Percentiles rank a stretch among this genome's conserved stretches.
Conservation (phyloP, 2,329 filamentous ascomycete genomes). For the Helotiales sp. region DNA sequence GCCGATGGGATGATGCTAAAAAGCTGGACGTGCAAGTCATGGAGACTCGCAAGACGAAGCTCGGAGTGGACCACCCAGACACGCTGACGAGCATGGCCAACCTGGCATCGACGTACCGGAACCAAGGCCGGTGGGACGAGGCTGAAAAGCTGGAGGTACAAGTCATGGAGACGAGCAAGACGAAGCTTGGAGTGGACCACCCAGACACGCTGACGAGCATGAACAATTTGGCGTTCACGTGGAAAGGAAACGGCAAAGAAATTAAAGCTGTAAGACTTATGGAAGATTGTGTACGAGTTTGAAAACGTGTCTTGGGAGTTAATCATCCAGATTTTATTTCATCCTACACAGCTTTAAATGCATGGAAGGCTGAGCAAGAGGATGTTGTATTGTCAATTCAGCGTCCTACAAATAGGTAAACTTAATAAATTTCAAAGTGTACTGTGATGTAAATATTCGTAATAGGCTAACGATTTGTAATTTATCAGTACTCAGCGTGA, state of each 20-base stretch:
- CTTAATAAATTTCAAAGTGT: not conserved
- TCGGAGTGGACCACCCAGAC: too few relatives aligned
- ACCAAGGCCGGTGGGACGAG: too few relatives aligned
- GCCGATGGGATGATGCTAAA: too few relatives aligned
- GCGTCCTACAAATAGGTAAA: not conserved
- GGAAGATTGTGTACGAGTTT: not conserved
- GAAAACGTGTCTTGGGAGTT: conserved; percentile 6
- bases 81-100: too few relatives aligned
- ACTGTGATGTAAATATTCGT: not conserved
- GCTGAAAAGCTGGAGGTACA: conserved; percentile 9
- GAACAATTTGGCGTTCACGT: too few relatives aligned
- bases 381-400: not conserved
- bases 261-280: too few relatives aligned
- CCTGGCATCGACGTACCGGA: too few relatives aligned
- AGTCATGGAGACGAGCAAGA: conserved; percentile 7
- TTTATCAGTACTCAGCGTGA: not conserved
- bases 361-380: conserved; percentile 16
- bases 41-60: too few relatives aligned
- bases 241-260: not conserved
- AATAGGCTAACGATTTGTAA: not conserved
- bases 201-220: conserved; percentile 4
- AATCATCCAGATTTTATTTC: too few relatives aligned
- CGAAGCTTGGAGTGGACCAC: conserved; percentile 11
- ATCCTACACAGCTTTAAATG: conserved; percentile 15
- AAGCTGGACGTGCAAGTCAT: too few relatives aligned